Percentiles rank a stretch among this genome's conserved stretches.
Evolutionary conservation across 352 stramenopile genomes (phyloP).

Genomic region (Globisporangium polare): DNA sequence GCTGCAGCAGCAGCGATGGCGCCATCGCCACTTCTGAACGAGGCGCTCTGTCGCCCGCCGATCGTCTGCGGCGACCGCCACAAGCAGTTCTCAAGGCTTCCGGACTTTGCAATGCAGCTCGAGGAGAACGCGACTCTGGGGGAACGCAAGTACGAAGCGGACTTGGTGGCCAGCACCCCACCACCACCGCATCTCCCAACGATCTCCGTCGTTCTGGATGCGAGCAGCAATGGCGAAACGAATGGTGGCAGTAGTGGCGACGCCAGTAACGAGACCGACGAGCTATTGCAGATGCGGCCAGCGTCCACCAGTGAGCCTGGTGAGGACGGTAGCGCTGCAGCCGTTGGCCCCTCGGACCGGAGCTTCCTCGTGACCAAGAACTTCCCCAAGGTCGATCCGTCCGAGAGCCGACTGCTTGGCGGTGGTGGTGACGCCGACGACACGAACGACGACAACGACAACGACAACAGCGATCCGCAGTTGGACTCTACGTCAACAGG

Average conservation of each 20-base stretch:
- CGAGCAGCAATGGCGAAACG: conserved; percentile 1
- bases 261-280: conserved; percentile 9
- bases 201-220: conserved; percentile 32
- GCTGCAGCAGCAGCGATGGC: background rate
- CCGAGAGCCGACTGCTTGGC: conserved; percentile 25
- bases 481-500: background rate
- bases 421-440: conserved; percentile 10
- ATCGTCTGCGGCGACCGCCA: conserved; percentile 40
- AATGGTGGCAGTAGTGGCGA: background rate
- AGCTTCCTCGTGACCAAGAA: conserved; percentile 5
- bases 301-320: background rate
- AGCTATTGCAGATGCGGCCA: conserved; percentile 1
- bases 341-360: background rate
- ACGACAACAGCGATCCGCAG: conserved; percentile 4
- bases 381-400: conserved; percentile 37
- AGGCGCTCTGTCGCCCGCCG: conserved; percentile 32
- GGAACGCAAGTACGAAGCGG: conserved; percentile 47
- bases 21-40: background rate
- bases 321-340: background rate
- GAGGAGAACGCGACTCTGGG: conserved; percentile 12
- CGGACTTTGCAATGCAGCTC: conserved; percentile 22
- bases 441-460: background rate
- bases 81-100: conserved; percentile 37
- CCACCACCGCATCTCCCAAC: conserved; percentile 45
- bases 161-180: conserved; percentile 45